Percentiles rank a stretch among this genome's conserved stretches.
Conservation (phyloP, 2,329 filamentous ascomycete genomes). For the Hypoxylon sp. region DNA sequence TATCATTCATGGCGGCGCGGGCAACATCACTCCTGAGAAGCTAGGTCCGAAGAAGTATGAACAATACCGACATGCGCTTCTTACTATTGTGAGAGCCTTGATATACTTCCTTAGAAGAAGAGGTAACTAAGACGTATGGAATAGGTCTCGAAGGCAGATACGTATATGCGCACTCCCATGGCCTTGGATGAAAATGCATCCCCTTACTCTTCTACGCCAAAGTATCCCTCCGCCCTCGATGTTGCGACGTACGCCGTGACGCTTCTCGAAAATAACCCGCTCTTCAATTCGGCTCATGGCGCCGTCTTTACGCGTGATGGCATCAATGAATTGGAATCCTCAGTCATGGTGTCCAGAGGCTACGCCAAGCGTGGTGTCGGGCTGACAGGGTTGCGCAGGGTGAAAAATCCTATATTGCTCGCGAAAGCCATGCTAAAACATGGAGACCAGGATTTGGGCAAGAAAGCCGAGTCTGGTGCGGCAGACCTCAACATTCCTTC, state of each 20-base stretch:
- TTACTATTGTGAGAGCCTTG: constrained; percentile 69
- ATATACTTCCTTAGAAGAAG: background rate
- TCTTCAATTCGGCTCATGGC: constrained; percentile 88
- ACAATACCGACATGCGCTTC: constrained; percentile 72
- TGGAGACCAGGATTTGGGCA: constrained; percentile 72
- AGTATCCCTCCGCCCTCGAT: constrained; percentile 74
- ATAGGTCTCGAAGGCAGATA: constrained; percentile 61
- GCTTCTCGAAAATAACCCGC: constrained; percentile 81
- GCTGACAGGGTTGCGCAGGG: constrained; percentile 78
- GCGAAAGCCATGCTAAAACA: constrained; percentile 79
- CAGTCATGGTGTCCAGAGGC: constrained; percentile 85
- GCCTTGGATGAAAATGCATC: constrained; percentile 18
- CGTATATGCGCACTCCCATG: constrained; percentile 62
- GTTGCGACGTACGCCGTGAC: constrained; percentile 82
- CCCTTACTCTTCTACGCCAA: constrained; percentile 14
- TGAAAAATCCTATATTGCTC: constrained; percentile 85
- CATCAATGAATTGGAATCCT: constrained; percentile 87
- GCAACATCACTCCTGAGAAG: constrained; percentile 74
- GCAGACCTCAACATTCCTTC: constrained; percentile 63
- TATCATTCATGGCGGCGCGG: constrained; percentile 81
- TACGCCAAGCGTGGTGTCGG: constrained; percentile 83
- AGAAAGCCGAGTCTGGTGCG: constrained; percentile 37
- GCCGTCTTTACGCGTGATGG: constrained; percentile 90
- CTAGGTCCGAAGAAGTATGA: constrained; percentile 71
- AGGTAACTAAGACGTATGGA: constrained; percentile 44